These are phyloP conservation scores for Podosphaera xanthii DNA, from an alignment of 2,329 filamentous ascomycete species.

Conservation along the genomic window DNA sequence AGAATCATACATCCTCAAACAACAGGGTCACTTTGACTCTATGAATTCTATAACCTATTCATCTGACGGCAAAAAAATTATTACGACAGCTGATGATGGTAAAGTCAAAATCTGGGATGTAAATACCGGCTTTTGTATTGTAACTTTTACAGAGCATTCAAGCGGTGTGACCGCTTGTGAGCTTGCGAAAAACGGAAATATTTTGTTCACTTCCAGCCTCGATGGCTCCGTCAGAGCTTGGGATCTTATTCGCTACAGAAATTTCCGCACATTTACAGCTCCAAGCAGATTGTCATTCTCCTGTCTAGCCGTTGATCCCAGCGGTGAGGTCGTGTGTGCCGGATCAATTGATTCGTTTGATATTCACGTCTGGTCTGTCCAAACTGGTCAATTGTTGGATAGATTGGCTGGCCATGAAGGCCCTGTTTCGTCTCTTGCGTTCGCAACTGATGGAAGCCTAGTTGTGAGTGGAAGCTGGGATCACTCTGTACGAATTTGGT, in stretches of 20 bases:
- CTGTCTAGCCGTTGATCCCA: slow-evolving; percentile 87
- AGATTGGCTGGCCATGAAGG: slow-evolving; percentile 82
- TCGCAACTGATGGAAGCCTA: slow-evolving; percentile 64
- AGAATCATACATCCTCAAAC: slow-evolving; percentile 94
- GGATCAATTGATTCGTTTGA: slow-evolving; percentile 92
- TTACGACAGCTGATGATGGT: slow-evolving; percentile 87
- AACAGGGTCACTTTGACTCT: slow-evolving; percentile 89
- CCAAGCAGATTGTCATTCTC: slow-evolving; percentile 81
- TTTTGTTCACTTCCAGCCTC: slow-evolving; percentile 83
- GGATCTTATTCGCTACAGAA: slow-evolving; percentile 88
- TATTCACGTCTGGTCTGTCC: slow-evolving; percentile 95
- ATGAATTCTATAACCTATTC: slow-evolving; percentile 89
- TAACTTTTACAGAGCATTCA: slow-evolving; percentile 93
- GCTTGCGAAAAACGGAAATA: slow-evolving; percentile 85
- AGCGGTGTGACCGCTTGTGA: slow-evolving; percentile 86
- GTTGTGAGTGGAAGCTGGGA: slow-evolving; percentile 93
- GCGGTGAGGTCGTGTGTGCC: slow-evolving; percentile 85
- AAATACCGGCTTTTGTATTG: slow-evolving; percentile 87
- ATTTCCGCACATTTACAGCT: slow-evolving; percentile 92
- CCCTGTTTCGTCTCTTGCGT: slow-evolving; percentile 69
- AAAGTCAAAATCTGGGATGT: slow-evolving; percentile 99
- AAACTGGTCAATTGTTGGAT: slow-evolving; percentile 87
- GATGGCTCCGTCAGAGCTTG: slow-evolving; percentile 89
- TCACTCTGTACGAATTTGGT: slow-evolving; percentile 86
- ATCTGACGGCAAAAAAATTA: slow-evolving; percentile 75